A percentile compares a stretch with the other conserved stretches of the same genome.
Conservation (phyloP, 805 yeast genomes). For the Suhomyces xylopsoci region DNA sequence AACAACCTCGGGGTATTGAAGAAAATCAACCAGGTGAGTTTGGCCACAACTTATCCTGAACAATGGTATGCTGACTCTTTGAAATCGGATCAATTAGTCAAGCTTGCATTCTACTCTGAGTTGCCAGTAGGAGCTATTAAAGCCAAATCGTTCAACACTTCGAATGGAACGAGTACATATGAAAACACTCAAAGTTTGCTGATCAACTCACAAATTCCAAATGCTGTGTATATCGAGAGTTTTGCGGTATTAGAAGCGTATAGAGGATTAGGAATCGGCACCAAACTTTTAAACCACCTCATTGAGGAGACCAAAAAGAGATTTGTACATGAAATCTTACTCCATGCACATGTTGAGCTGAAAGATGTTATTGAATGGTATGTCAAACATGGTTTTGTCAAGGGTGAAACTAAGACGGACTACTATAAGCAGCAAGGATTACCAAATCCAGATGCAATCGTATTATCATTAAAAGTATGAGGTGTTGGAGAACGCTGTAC, state of each 20-base stretch:
- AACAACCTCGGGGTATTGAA: constrained; percentile 60
- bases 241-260: constrained; percentile 68
- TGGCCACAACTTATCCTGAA: constrained; percentile 53
- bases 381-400: constrained; percentile 45
- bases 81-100: constrained; percentile 48
- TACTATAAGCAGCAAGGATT: constrained; percentile 49
- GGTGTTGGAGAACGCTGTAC: neutral
- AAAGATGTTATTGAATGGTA: constrained; percentile 50
- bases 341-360: constrained; percentile 52
- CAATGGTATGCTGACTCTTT: constrained; percentile 50
- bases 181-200: constrained; percentile 21
- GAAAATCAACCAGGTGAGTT: constrained; percentile 49
- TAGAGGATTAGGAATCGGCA: constrained; percentile 60
- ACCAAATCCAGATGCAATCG: constrained; percentile 47
- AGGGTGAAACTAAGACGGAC: constrained; percentile 34
- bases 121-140: constrained; percentile 79
- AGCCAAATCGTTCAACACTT: constrained; percentile 47
- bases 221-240: constrained; percentile 60
- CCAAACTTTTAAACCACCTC: constrained; percentile 52
- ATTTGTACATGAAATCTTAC: constrained; percentile 50
- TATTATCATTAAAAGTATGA: constrained; percentile 18
- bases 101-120: constrained; percentile 66
- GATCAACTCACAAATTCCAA: constrained; percentile 36
- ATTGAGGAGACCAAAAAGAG: constrained; percentile 53
- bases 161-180: constrained; percentile 33